Evolutionary conservation across 1,284 basidiomycete species (phyloP).

Genomic region (Porodaedalea pini): DNA sequence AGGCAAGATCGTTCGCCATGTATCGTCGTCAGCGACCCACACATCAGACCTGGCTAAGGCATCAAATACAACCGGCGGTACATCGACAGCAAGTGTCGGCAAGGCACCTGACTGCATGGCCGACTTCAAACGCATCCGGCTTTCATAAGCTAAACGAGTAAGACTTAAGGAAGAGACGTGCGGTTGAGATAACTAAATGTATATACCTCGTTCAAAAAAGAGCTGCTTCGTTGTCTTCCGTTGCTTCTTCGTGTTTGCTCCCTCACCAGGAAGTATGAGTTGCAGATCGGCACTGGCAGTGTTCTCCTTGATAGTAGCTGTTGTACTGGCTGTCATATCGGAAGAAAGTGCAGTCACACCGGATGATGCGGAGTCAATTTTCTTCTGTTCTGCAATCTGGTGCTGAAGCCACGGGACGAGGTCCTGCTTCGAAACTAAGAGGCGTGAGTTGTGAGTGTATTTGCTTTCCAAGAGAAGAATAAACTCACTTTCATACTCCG

Average conservation of each 20-base stretch:
- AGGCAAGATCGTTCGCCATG: slow-evolving; percentile 57
- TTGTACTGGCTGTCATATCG: slow-evolving; percentile 24
- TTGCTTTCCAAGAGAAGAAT: neutral
- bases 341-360: slow-evolving; percentile 39
- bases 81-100: slow-evolving; percentile 70
- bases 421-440: slow-evolving; percentile 37
- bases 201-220: slow-evolving; percentile 60
- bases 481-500: slow-evolving; percentile 63
- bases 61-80: slow-evolving; percentile 58
- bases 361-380: slow-evolving; percentile 22
- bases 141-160: slow-evolving; percentile 54
- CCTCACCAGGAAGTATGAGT: slow-evolving; percentile 60
- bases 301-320: slow-evolving; percentile 40
- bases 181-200: neutral
- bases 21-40: slow-evolving; percentile 74
- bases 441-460: neutral
- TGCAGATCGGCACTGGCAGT: slow-evolving; percentile 49
- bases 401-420: slow-evolving; percentile 27
- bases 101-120: slow-evolving; percentile 51
- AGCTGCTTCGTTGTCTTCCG: slow-evolving; percentile 68
- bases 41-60: slow-evolving; percentile 48
- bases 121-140: slow-evolving; percentile 49
- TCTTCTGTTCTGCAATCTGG: slow-evolving; percentile 29
- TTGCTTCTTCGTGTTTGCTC: slow-evolving; percentile 54
- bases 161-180: slow-evolving; percentile 13